These are phyloP conservation scores for Mycena galericulata DNA, from an alignment of 768 basidiomycete species.

Conservation along the genomic window DNA sequence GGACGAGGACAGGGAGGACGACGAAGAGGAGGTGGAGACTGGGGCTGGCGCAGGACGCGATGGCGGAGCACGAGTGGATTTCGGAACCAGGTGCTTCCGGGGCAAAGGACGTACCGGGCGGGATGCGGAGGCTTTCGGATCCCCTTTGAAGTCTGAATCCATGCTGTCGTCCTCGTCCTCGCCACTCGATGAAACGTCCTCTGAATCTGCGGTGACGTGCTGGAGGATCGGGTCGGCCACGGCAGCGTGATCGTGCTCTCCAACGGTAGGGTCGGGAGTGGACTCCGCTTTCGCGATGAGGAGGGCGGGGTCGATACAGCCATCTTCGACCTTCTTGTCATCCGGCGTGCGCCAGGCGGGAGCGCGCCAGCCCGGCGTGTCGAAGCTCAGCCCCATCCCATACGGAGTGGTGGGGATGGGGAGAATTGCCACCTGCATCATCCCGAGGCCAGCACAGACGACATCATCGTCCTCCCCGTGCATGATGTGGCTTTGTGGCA, in stretches of 20 bases:
- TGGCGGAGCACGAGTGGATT: background rate
- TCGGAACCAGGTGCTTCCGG: background rate
- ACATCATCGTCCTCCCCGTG: too few species aligned
- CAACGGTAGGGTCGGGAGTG: background rate
- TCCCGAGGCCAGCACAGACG: too few species aligned
- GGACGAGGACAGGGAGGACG: background rate
- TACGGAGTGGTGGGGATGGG: slow-evolving; percentile 4
- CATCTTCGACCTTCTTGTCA: background rate
- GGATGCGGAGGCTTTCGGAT: background rate
- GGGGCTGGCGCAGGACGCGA: too few species aligned
- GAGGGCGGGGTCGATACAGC: slow-evolving; percentile 1
- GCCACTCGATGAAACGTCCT: background rate
- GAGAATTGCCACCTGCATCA: background rate
- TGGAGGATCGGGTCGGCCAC: background rate
- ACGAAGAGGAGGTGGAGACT: too few species aligned
- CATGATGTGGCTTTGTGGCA: too few species aligned
- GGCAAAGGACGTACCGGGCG: slow-evolving; percentile 15
- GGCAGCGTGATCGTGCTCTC: background rate
- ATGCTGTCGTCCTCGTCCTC: background rate
- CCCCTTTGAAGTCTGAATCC: background rate
- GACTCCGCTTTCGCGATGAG: background rate
- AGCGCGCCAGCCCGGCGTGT: slow-evolving; percentile 5
- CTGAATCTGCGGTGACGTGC: background rate
- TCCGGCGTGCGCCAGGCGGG: slow-evolving; percentile 2
- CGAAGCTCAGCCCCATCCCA: slow-evolving; percentile 12